Conservation (phyloP, 176 grass and related monocot genomes). For the Aegilops longissima region DNA sequence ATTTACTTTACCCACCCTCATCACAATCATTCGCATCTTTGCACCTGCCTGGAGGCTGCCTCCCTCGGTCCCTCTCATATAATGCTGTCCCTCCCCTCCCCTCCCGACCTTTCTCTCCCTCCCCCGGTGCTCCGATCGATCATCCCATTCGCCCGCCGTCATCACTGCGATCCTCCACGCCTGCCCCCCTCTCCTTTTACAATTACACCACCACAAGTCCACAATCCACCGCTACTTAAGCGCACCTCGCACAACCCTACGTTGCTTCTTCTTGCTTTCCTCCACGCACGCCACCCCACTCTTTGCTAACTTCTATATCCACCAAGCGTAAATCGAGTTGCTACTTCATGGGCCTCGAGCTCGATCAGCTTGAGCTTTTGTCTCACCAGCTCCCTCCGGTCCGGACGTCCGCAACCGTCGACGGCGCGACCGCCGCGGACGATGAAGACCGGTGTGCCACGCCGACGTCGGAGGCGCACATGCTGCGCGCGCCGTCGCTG, state of each 20-base stretch:
- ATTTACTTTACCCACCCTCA: background rate
- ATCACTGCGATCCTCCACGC: slow-evolving; percentile 45
- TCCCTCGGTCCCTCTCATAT: slow-evolving; percentile 7
- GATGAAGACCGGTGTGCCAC: slow-evolving; percentile 30
- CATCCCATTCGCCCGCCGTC: background rate
- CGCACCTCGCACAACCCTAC: slow-evolving; percentile 26
- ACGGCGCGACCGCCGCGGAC: background rate
- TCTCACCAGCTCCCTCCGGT: slow-evolving; percentile 22
- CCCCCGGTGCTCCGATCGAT: slow-evolving; percentile 7
- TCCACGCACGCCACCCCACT: background rate
- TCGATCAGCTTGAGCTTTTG: slow-evolving; percentile 32
- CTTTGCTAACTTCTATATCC: background rate
- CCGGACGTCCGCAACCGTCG: background rate
- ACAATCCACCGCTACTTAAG: slow-evolving; percentile 36
- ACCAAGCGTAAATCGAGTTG: background rate
- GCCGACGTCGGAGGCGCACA: slow-evolving; percentile 31
- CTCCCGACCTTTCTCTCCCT: slow-evolving; percentile 8
- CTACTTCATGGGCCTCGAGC: slow-evolving; percentile 31
- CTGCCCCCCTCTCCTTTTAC: background rate
- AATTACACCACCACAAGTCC: background rate
- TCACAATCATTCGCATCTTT: slow-evolving; percentile 26
- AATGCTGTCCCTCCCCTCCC: slow-evolving; percentile 12
- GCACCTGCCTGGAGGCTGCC: slow-evolving; percentile 19
- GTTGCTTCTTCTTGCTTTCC: slow-evolving; percentile 29
- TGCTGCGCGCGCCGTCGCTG: background rate